A percentile compares a stretch with the other conserved stretches of the same genome.
These are phyloP conservation scores for Curvularia spicifera DNA, from an alignment of 2,329 filamentous ascomycete species.

Conservation along the genomic window DNA sequence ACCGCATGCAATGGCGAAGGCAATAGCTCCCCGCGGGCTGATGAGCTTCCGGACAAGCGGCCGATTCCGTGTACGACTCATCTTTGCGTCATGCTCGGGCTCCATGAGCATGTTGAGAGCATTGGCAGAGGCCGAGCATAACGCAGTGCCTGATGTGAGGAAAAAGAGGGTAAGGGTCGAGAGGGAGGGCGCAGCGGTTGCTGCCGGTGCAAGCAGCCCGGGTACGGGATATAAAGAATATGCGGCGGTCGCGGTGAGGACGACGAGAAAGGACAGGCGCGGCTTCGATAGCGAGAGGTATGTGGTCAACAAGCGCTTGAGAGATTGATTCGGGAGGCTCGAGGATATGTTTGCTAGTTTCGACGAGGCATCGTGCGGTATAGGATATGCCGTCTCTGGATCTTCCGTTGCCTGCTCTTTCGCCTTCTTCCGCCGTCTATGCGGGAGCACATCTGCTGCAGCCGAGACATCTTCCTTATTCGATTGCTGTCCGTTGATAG, in stretches of 20 bases:
- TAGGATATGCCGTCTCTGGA: slow-evolving; percentile 41
- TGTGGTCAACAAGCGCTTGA: slow-evolving; percentile 73
- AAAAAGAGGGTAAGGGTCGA: slow-evolving; percentile 91
- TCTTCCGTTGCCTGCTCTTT: slow-evolving; percentile 28
- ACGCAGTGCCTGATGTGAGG: slow-evolving; percentile 84
- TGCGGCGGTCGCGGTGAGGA: slow-evolving; percentile 86
- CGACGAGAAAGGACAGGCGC: slow-evolving; percentile 86
- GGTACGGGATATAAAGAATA: slow-evolving; percentile 95
- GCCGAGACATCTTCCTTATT: slow-evolving; percentile 17
- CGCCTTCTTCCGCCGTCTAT: slow-evolving; percentile 44
- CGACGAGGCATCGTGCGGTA: slow-evolving; percentile 66
- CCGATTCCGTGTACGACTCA: slow-evolving; percentile 90
- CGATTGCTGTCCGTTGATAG: slow-evolving; percentile 16
- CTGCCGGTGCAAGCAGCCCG: slow-evolving; percentile 74
- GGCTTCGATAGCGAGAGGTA: slow-evolving; percentile 95
- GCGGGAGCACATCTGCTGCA: slow-evolving; percentile 39
- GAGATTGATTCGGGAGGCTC: slow-evolving; percentile 61
- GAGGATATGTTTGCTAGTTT: slow-evolving; percentile 65
- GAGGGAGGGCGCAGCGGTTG: slow-evolving; percentile 75
- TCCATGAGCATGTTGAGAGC: slow-evolving; percentile 98
- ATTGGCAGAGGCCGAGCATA: slow-evolving; percentile 91
- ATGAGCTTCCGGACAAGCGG: slow-evolving; percentile 86
- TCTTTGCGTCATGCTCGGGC: slow-evolving; percentile 84
- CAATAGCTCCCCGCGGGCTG: slow-evolving; percentile 70
- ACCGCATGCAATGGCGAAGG: slow-evolving; percentile 81